phyloP scores from a whole-genome alignment of 176 grass and related monocot species.

The Rhynchospora pubera region DNA sequence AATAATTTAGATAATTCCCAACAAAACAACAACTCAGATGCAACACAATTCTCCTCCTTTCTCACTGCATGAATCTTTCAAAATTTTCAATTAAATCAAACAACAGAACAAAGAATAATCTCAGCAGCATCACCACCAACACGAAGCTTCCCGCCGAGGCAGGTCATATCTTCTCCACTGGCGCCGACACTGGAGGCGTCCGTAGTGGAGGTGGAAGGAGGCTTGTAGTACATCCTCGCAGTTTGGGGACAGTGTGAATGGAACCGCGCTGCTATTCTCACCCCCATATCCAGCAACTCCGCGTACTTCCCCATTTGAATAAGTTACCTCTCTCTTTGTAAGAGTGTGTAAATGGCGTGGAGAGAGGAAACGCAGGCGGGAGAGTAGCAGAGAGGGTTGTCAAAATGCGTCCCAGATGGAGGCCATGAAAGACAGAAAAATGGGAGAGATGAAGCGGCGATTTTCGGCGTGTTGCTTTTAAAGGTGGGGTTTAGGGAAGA shows the following conservation, averaged over 20 bases:
- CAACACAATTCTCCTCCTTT: not conserved
- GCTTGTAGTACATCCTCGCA: slow-evolving; percentile 57
- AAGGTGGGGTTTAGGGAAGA: not conserved
- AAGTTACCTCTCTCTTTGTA: not conserved
- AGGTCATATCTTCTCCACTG: not conserved
- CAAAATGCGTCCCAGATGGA: slow-evolving; percentile 28
- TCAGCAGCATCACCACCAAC: not conserved
- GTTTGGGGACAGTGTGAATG: slow-evolving; percentile 61
- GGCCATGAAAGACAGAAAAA: slow-evolving; percentile 17
- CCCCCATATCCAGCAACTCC: slow-evolving; percentile 38
- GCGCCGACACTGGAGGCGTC: not conserved
- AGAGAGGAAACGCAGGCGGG: not conserved
- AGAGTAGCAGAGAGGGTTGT: not conserved
- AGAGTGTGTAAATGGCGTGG: not conserved
- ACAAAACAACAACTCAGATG: not conserved
- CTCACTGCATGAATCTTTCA: not conserved
- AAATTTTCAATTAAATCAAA: not conserved
- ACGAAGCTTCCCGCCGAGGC: not conserved
- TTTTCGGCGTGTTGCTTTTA: not conserved
- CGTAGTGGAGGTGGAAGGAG: slow-evolving; percentile 24
- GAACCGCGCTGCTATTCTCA: slow-evolving; percentile 39
- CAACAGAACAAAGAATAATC: slow-evolving; percentile 14
- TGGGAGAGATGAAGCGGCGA: not conserved
- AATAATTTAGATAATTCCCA: not conserved
- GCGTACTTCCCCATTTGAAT: slow-evolving; percentile 31